Percentiles rank a stretch among this genome's conserved stretches.
phyloP scores from a whole-genome alignment of 2,329 filamentous ascomycete species.

The Triangularia setosa region DNA sequence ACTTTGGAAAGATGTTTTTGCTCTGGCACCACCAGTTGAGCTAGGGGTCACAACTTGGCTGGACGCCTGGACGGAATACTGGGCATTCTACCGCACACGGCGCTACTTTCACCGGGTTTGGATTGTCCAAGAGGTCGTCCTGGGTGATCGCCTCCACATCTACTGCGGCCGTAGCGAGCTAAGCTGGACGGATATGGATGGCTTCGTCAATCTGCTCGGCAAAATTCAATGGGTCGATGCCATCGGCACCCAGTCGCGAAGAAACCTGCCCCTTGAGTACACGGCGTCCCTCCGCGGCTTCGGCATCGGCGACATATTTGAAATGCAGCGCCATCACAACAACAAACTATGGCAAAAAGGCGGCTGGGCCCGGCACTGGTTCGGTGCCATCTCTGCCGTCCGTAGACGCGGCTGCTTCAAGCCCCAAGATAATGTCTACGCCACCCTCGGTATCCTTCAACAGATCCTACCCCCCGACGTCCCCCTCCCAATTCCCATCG shows the following conservation, averaged over 20 bases:
- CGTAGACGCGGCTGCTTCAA: slow-evolving; percentile 6
- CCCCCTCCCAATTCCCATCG: slow-evolving; percentile 6
- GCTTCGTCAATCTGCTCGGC: slow-evolving; percentile 7
- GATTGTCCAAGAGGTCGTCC: slow-evolving; percentile 26
- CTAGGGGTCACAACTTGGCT: slow-evolving; percentile 4
- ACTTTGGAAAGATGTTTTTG: slow-evolving; percentile 8
- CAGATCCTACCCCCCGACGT: background rate
- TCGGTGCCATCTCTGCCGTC: slow-evolving; percentile 1
- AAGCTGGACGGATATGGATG: slow-evolving; percentile 4
- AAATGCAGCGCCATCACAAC: background rate
- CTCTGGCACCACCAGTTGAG: background rate
- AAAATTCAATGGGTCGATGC: background rate
- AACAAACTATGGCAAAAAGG: background rate
- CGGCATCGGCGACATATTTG: slow-evolving; percentile 4
- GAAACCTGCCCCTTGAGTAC: background rate
- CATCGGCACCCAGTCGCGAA: background rate
- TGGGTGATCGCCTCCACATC: slow-evolving; percentile 12
- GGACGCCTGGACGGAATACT: slow-evolving; percentile 6
- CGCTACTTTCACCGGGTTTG: slow-evolving; percentile 23
- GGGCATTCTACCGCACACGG: slow-evolving; percentile 11
- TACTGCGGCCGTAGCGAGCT: slow-evolving; percentile 6
- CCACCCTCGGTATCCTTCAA: slow-evolving; percentile 8
- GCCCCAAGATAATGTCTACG: slow-evolving; percentile 14
- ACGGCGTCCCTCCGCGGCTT: background rate
- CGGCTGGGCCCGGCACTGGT: slow-evolving; percentile 10